Base-by-base conservation (phyloP, 2,329 filamentous ascomycete species). In the Chalaropsis thielavioides region DNA sequence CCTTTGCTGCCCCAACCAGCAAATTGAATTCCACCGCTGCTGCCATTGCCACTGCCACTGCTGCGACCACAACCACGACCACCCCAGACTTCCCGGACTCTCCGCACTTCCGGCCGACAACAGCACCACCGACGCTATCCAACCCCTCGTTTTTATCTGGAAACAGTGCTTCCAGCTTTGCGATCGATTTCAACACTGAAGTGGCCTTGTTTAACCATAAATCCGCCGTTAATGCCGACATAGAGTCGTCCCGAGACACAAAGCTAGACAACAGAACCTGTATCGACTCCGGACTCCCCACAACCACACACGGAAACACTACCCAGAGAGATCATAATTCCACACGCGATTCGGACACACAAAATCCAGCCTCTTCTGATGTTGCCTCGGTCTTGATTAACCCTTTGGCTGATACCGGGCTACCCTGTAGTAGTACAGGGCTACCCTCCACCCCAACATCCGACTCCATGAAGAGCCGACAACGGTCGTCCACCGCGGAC, bases 191-290 rank as follows among this genome's bases (percentile, higher is more conserved):
- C 15, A 71, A 73, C 66, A 81, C 82, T 71, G 79, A 81, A 66
- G 73, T 84, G 41, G 78, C 80, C 44, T 78, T 79, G 0, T 80
- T 84, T 71, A 78, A 82, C 68, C 75, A 79, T 69, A 76, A 76
- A 68, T 74, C 77, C 68, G 74, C 79, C 51, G 75, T 83, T 70
- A 77, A 81, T 69, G 76, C 77, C 15, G 31, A 35, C 24, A n/a
- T 35, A 58, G 51, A 31, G 17, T 58, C 27, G 17, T 58, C 27
- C 15, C 51, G 24, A n/a, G 51, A 58, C 27, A 35, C 51, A n/a
- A 58, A 38, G 51, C 27, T 13, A 35, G 51, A 17, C 51, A 61
- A 24, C 15, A 61, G 19, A 2, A 44, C 41, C 7, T 3, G 4
- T n/a, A 31, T 22, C 41, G 13, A 43, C 15, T 44, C 40, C 13